A percentile compares a stretch with the other conserved stretches of the same genome.
These are phyloP conservation scores for Cucurbitaria berberidis DNA, from an alignment of 2,329 filamentous ascomycete species.

Conservation along the genomic window DNA sequence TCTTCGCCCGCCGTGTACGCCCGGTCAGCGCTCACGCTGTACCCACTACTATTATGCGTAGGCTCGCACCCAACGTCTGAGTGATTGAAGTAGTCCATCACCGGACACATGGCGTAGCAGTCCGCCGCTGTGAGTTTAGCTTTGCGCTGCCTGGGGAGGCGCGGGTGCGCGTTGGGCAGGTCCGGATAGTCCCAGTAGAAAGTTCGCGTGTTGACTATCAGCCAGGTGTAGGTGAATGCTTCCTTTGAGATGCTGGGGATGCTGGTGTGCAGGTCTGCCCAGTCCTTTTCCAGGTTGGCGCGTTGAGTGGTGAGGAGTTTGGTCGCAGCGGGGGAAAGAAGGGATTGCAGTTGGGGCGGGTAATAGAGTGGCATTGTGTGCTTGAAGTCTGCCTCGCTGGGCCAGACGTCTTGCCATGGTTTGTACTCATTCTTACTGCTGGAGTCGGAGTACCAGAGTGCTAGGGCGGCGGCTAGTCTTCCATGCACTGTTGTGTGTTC, in stretches of 20 bases:
- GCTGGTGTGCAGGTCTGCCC: slow-evolving; percentile 51
- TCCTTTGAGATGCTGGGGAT: slow-evolving; percentile 53
- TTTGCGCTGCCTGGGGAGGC: slow-evolving; percentile 49
- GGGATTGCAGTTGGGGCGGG: slow-evolving; percentile 50
- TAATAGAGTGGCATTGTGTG: slow-evolving; percentile 64
- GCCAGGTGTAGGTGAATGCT: slow-evolving; percentile 63
- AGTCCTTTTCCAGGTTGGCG: slow-evolving; percentile 59
- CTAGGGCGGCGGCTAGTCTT: slow-evolving; percentile 72
- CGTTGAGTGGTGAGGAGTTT: slow-evolving; percentile 63
- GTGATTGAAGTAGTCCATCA: slow-evolving; percentile 75
- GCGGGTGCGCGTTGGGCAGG: slow-evolving; percentile 47
- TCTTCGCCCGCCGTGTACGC: slow-evolving; percentile 66
- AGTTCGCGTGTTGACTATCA: slow-evolving; percentile 65
- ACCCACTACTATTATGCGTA: slow-evolving; percentile 58
- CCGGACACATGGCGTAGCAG: slow-evolving; percentile 72
- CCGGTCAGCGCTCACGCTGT: slow-evolving; percentile 60
- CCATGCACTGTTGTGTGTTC: slow-evolving; percentile 69
- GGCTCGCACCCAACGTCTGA: slow-evolving; percentile 58
- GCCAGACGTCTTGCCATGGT: slow-evolving; percentile 72
- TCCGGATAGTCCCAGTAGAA: slow-evolving; percentile 62
- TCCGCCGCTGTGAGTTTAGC: slow-evolving; percentile 57
- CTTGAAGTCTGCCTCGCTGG: slow-evolving; percentile 65
- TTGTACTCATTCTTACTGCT: slow-evolving; percentile 55
- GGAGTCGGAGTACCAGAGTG: slow-evolving; percentile 51
- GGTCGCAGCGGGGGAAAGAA: slow-evolving; percentile 46